A percentile compares a stretch with the other conserved stretches of the same genome.
Evolutionary conservation across 1,139 yeast species (phyloP).

Genomic region (Suhomyces ambrosiae): DNA sequence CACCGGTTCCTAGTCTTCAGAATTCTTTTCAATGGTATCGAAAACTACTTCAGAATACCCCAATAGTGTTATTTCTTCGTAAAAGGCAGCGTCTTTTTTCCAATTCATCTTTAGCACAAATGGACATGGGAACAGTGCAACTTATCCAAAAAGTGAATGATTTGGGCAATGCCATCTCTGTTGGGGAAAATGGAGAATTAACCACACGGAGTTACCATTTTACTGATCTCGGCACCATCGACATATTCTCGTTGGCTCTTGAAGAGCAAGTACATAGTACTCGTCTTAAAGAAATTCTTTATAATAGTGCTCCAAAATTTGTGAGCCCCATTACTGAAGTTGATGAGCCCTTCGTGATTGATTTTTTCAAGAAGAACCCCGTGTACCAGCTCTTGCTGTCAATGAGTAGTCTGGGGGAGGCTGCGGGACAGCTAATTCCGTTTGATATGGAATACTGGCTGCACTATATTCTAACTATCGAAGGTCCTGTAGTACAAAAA

Average conservation of each 20-base stretch:
- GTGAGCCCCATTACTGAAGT: background rate
- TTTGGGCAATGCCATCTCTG: slow-evolving; percentile 15
- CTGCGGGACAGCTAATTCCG: slow-evolving; percentile 25
- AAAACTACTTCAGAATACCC: slow-evolving; percentile 31
- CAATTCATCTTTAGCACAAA: slow-evolving; percentile 27
- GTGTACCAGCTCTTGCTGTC: background rate
- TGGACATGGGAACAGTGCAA: slow-evolving; percentile 8
- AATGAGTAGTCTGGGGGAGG: background rate
- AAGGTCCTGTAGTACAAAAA: slow-evolving; percentile 23
- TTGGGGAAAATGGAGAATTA: background rate
- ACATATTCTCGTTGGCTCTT: slow-evolving; percentile 34
- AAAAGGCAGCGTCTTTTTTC: slow-evolving; percentile 35
- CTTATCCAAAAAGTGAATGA: slow-evolving; percentile 12
- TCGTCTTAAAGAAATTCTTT: background rate
- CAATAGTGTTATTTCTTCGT: slow-evolving; percentile 34
- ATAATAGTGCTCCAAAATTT: background rate
- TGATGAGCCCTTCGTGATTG: background rate
- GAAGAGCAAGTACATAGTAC: slow-evolving; percentile 11
- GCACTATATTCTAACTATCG: slow-evolving; percentile 35
- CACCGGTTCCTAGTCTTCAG: slow-evolving; percentile 13
- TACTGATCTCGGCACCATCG: slow-evolving; percentile 30
- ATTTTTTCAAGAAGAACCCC: background rate
- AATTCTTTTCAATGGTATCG: slow-evolving; percentile 35
- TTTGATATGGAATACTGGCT: slow-evolving; percentile 35
- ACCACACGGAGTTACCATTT: slow-evolving; percentile 31